phyloP scores from a whole-genome alignment of 768 basidiomycete genomes.

The Clitopilus hobsonii region DNA sequence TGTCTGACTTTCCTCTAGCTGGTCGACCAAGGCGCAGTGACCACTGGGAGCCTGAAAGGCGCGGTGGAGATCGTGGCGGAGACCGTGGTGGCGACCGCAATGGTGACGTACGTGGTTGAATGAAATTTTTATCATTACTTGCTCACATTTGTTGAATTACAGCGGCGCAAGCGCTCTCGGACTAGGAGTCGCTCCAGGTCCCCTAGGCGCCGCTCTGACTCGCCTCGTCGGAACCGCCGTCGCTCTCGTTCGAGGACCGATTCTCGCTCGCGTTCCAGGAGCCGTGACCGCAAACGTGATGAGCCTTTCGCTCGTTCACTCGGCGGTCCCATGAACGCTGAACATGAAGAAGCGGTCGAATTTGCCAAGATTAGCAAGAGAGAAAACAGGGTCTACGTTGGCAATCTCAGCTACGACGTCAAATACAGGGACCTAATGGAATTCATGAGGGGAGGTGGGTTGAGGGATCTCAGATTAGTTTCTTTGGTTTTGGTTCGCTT shows the following conservation, averaged over 20 bases:
- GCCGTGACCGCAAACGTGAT: slow-evolving; percentile 53
- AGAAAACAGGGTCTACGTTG: slow-evolving; percentile 98
- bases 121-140: slow-evolving; percentile 1
- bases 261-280: slow-evolving; percentile 52
- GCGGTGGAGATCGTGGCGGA: too few relatives aligned
- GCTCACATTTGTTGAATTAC: slow-evolving; percentile 2
- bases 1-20: slow-evolving; percentile 14
- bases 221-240: slow-evolving; percentile 58
- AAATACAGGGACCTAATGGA: slow-evolving; percentile 98
- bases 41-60: slow-evolving; percentile 83
- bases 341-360: slow-evolving; percentile 91
- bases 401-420: slow-evolving; percentile 98
- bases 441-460: slow-evolving; percentile 99
- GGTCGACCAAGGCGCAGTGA: slow-evolving; percentile 51
- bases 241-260: slow-evolving; percentile 67
- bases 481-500: slow-evolving; percentile 39
- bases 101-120: slow-evolving; percentile 49
- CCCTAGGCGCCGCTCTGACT: slow-evolving; percentile 56
- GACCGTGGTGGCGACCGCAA: too few relatives aligned
- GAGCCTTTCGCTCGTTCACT: slow-evolving; percentile 77
- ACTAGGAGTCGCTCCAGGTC: slow-evolving; percentile 67
- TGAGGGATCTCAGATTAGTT: slow-evolving; percentile 64
- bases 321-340: slow-evolving; percentile 86
- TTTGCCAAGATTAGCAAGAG: slow-evolving; percentile 95
- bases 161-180: slow-evolving; percentile 70